These are phyloP conservation scores for Cyclocybe aegerita DNA, from an alignment of 768 basidiomycete genomes.

Conservation along the genomic window DNA sequence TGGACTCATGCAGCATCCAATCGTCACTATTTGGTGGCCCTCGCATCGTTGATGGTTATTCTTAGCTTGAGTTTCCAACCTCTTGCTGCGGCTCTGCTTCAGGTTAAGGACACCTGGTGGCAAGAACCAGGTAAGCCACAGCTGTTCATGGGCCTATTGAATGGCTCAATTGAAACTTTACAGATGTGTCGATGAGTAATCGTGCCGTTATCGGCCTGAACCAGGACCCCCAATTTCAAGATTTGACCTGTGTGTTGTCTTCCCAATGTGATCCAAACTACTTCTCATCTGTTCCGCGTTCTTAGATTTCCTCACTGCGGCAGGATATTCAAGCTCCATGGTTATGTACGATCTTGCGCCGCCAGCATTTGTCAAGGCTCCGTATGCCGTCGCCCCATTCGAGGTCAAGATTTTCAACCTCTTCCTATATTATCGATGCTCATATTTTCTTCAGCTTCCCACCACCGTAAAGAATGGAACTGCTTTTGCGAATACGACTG, in stretches of 20 bases:
- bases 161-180: not conserved
- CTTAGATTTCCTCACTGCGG: slow-evolving; percentile 50
- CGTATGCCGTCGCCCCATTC: slow-evolving; percentile 48
- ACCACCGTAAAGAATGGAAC: slow-evolving; percentile 41
- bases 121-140: slow-evolving; percentile 35
- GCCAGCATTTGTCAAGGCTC: slow-evolving; percentile 44
- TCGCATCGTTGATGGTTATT: slow-evolving; percentile 48
- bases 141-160: not conserved
- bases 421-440: not conserved
- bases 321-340: slow-evolving; percentile 52
- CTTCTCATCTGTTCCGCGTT: not conserved
- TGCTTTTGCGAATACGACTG: slow-evolving; percentile 47
- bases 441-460: slow-evolving; percentile 31
- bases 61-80: slow-evolving; percentile 50
- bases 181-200: slow-evolving; percentile 39
- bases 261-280: not conserved
- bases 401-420: slow-evolving; percentile 29
- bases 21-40: slow-evolving; percentile 49
- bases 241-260: slow-evolving; percentile 42
- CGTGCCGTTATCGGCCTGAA: slow-evolving; percentile 42
- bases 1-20: slow-evolving; percentile 46
- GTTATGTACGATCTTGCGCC: slow-evolving; percentile 44
- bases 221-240: slow-evolving; percentile 41
- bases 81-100: slow-evolving; percentile 48
- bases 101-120: slow-evolving; percentile 45